These are phyloP conservation scores for Marasmius fiardii DNA, from an alignment of 1,284 basidiomycete species.

Conservation along the genomic window DNA sequence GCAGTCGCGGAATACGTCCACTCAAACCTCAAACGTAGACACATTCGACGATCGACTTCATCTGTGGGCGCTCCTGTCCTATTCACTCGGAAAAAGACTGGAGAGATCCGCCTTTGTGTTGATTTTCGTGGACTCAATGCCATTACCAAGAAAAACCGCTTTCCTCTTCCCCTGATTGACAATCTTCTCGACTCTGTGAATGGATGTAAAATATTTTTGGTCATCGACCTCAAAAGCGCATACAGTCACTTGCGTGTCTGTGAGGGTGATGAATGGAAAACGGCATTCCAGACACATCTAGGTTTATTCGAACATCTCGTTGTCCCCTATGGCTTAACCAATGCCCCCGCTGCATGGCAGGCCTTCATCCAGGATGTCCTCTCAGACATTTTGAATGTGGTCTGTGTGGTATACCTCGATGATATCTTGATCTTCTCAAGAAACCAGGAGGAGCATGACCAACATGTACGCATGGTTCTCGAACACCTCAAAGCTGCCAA, in stretches of 20 bases:
- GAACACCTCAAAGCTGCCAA: constrained; percentile 24
- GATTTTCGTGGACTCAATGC: constrained; percentile 30
- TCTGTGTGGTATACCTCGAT: constrained; percentile 17
- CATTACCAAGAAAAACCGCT: constrained; percentile 14
- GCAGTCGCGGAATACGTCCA: constrained; percentile 18
- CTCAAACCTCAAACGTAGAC: constrained; percentile 18
- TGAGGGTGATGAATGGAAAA: constrained; percentile 5
- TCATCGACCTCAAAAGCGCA: constrained; percentile 24
- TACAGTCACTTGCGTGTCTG: constrained; percentile 27
- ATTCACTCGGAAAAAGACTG: constrained; percentile 36
- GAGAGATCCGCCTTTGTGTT: constrained; percentile 26
- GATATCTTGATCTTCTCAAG: constrained; percentile 15
- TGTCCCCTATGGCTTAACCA: constrained; percentile 29
- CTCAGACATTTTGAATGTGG: constrained; percentile 19
- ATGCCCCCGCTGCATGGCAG: constrained; percentile 12
- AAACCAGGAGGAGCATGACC: constrained; percentile 17
- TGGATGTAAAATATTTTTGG: background rate
- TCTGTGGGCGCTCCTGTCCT: constrained; percentile 27
- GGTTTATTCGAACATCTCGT: constrained; percentile 32
- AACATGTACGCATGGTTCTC: constrained; percentile 31
- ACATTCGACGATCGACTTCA: constrained; percentile 17
- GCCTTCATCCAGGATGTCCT: constrained; percentile 15
- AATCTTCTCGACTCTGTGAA: background rate
- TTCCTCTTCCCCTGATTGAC: background rate
- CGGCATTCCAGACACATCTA: constrained; percentile 14